Evolutionary conservation across 2,329 filamentous ascomycete genomes (phyloP).

Genomic region (Colletotrichum sp.): DNA sequence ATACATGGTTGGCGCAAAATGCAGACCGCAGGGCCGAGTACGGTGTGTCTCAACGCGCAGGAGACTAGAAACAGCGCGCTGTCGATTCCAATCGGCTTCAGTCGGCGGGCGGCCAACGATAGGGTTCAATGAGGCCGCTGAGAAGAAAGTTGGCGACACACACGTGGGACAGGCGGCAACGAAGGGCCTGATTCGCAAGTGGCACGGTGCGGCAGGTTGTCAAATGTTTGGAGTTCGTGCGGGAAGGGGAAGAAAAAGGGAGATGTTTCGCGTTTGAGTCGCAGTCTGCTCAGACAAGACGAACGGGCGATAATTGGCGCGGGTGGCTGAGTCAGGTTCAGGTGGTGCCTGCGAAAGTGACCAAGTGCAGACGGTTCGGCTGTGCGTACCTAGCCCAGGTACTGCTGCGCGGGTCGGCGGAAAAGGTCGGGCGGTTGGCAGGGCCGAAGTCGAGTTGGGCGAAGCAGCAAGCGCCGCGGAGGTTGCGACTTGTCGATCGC

Average conservation of each 20-base stretch:
- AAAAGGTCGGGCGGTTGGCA: slow-evolving; percentile 2
- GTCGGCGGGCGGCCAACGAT: neutral
- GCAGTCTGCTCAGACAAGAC: slow-evolving; percentile 5
- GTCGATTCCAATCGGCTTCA: neutral
- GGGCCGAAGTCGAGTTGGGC: neutral
- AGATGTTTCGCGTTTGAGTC: neutral
- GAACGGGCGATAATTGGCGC: slow-evolving; percentile 12
- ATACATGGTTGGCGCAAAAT: neutral
- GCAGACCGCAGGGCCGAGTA: neutral
- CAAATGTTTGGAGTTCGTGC: neutral
- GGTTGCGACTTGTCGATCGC: neutral
- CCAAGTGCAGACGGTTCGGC: slow-evolving; percentile 4
- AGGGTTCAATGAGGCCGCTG: neutral
- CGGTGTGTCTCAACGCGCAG: neutral
- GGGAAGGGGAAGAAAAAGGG: neutral
- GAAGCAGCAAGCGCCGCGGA: neutral
- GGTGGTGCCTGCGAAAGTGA: slow-evolving; percentile 2
- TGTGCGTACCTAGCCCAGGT: neutral
- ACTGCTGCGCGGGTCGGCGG: slow-evolving; percentile 18
- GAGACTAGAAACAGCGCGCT: neutral
- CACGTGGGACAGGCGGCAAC: neutral
- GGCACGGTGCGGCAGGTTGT: neutral
- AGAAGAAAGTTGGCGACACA: neutral
- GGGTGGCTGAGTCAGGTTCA: slow-evolving; percentile 22
- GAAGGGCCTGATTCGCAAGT: neutral